These are phyloP conservation scores for Microbotryum lychnidis-dioicae DNA, from an alignment of 1,284 basidiomycete genomes.

Conservation along the genomic window DNA sequence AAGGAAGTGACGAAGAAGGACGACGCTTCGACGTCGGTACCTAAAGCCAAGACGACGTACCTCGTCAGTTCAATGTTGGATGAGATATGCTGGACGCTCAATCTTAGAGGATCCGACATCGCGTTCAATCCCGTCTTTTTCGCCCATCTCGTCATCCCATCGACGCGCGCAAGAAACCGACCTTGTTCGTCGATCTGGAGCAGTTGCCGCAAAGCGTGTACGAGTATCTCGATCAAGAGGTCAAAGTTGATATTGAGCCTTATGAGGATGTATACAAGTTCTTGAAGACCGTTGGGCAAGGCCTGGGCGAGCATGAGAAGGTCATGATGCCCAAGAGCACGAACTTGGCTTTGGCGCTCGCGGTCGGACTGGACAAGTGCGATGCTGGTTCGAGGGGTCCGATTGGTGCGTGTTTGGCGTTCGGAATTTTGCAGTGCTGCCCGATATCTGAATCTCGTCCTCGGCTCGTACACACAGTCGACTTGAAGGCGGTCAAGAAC, in stretches of 20 bases:
- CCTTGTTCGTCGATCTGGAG: constrained; percentile 63
- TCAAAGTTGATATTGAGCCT: constrained; percentile 57
- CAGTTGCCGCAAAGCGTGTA: constrained; percentile 56
- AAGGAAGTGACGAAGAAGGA: constrained; percentile 59
- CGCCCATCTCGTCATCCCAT: constrained; percentile 71
- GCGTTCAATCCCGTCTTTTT: constrained; percentile 86
- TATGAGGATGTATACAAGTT: constrained; percentile 62
- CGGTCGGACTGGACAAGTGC: constrained; percentile 60
- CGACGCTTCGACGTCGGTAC: constrained; percentile 47
- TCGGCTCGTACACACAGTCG: too few species aligned
- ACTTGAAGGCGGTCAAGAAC: constrained; percentile 77
- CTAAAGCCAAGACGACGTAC: constrained; percentile 36
- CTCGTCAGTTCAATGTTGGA: constrained; percentile 69
- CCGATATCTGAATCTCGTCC: too few species aligned
- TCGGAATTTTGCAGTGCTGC: too few species aligned
- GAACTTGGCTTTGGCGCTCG: constrained; percentile 67
- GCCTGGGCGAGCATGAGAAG: constrained; percentile 35
- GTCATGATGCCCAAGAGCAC: constrained; percentile 53
- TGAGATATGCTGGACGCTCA: constrained; percentile 67
- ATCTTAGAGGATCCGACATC: constrained; percentile 86
- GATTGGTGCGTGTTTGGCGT: too few species aligned
- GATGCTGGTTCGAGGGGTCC: constrained; percentile 60
- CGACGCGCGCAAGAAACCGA: constrained; percentile 46
- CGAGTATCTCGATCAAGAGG: constrained; percentile 49
- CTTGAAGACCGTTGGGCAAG: constrained; percentile 48